Evolutionary conservation across 495 filamentous ascomycete genomes (phyloP).

Genomic region (Xylaria longipes): DNA sequence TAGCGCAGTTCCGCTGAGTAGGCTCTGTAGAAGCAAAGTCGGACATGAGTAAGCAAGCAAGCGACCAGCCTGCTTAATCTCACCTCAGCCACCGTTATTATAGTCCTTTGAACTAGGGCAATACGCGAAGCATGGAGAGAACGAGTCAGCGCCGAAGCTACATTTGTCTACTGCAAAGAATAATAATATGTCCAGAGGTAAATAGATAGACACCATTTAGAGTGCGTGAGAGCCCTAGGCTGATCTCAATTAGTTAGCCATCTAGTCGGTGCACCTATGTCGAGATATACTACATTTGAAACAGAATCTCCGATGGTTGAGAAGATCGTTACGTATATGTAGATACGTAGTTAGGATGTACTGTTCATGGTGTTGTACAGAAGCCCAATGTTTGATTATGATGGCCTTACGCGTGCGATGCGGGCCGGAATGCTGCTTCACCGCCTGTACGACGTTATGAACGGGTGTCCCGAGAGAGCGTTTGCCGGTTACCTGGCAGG

Average conservation of each 20-base stretch:
- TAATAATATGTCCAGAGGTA: too few species aligned
- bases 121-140: neutral
- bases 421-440: neutral
- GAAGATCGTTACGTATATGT: neutral
- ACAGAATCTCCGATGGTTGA: neutral
- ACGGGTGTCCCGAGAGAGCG: neutral
- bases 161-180: neutral
- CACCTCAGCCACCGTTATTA: neutral
- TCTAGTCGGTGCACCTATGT: neutral
- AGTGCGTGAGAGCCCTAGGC: neutral
- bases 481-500: neutral
- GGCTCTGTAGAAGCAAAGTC: neutral
- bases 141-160: neutral
- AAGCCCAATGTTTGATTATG: conserved; percentile 14
- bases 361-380: neutral
- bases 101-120: neutral
- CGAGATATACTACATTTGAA: conserved; percentile 14
- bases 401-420: neutral
- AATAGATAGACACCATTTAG: neutral
- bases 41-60: neutral
- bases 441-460: neutral
- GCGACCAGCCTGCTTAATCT: neutral
- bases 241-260: neutral
- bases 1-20: neutral
- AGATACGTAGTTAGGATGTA: neutral